Conservation (phyloP, 169 alveolate genomes). For the Haemoproteus tartakovskyi region DNA sequence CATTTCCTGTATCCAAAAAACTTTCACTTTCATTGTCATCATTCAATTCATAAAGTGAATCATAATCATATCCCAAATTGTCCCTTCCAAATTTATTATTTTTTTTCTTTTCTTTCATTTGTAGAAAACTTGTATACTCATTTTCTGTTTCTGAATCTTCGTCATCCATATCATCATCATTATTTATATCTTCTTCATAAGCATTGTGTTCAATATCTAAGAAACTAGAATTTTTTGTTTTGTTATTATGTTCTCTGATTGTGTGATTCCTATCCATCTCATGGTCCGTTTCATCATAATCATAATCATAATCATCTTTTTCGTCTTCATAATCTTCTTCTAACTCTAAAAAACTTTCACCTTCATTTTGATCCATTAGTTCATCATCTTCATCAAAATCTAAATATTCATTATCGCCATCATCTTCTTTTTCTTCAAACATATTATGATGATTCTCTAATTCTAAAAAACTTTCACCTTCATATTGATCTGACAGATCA, state of each 20-base stretch:
- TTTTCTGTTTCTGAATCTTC: slow-evolving; percentile 6
- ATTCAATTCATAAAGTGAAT: not conserved
- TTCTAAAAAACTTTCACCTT: slow-evolving; percentile 30
- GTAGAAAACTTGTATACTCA: slow-evolving; percentile 17
- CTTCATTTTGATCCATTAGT: not conserved
- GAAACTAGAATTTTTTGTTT: not conserved
- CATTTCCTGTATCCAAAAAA: not conserved
- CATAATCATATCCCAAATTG: not conserved
- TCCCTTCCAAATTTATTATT: not conserved
- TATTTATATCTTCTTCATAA: slow-evolving; percentile 15
- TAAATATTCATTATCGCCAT: not conserved
- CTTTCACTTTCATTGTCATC: slow-evolving; percentile 19
- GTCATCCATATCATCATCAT: slow-evolving; percentile 7
- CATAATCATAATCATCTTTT: not conserved
- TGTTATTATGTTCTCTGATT: not conserved
- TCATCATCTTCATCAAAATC: not conserved
- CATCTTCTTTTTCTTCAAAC: not conserved
- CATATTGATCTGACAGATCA: not conserved
- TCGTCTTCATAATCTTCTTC: slow-evolving; percentile 1
- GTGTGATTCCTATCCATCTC: not conserved
- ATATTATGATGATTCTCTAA: not conserved
- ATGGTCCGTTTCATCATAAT: slow-evolving; percentile 27
- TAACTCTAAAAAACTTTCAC: not conserved
- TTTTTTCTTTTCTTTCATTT: not conserved
- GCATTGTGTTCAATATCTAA: too few relatives aligned